phyloP scores from a whole-genome alignment of 169 alveolate species.

The Cryptosporidium meleagridis region DNA sequence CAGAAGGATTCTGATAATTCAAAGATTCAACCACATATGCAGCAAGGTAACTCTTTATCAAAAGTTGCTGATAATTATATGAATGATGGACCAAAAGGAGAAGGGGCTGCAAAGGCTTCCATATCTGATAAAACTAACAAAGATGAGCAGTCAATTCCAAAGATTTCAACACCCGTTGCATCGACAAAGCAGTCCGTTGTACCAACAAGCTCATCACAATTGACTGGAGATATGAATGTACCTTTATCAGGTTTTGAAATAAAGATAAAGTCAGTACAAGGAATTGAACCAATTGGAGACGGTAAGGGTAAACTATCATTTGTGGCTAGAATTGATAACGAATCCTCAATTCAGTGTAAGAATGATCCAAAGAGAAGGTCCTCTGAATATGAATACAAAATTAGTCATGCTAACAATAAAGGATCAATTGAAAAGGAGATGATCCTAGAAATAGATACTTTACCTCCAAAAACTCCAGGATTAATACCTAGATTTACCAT shows the following conservation, averaged over 20 bases:
- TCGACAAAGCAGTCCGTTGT: constrained; percentile 24
- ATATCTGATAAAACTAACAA: not conserved
- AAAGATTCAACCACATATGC: constrained; percentile 58
- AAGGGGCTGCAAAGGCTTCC: not conserved
- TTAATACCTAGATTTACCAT: constrained; percentile 82
- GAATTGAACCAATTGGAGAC: constrained; percentile 24
- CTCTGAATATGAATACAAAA: constrained; percentile 55
- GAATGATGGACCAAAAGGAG: not conserved
- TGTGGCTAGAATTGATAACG: constrained; percentile 78
- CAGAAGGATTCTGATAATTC: not conserved
- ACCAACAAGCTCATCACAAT: constrained; percentile 39
- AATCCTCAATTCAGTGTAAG: constrained; percentile 64
- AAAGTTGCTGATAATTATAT: constrained; percentile 42
- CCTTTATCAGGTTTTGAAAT: constrained; percentile 61
- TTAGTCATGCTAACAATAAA: constrained; percentile 50
- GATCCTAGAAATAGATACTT: constrained; percentile 74
- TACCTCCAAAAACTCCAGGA: constrained; percentile 85
- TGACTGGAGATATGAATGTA: constrained; percentile 40
- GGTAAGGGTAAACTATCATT: constrained; percentile 75
- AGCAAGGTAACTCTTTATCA: constrained; percentile 49
- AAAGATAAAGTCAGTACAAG: constrained; percentile 49
- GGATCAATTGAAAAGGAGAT: constrained; percentile 79
- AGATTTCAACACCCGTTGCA: constrained; percentile 11
- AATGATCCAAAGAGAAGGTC: constrained; percentile 76
- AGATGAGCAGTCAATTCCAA: not conserved